Evolutionary conservation across 78 protist genomes (phyloP), one percentile per base, ranked within the genome.

Genomic region (Dictyostelium intermedium): DNA sequence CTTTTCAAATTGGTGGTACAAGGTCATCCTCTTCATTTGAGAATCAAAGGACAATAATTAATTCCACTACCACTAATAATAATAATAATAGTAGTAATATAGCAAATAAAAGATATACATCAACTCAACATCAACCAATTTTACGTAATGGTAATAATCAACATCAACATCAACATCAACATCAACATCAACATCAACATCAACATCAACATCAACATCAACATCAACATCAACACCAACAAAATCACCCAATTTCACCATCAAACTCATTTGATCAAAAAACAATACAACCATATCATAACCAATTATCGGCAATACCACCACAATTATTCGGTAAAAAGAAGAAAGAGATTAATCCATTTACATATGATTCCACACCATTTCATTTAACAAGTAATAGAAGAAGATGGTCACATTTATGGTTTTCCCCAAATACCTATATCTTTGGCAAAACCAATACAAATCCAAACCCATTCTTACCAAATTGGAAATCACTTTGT

Each of bases 401-500:
- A 50, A 50, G 94, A 78, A 69, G 94, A 43, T 89, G 94, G 94
- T 78, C 94, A 27, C 94, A 89, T 89, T 66, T 89, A 25, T 89
- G 94, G 94, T 89, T 81, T 43, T 89, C 94, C 1, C 94, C 94
- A 23, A 89, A 89, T 69, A 89, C 94, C 3, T 89, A 81, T 70
- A 89, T 89, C 39, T 89, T 80, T 80, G 94, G 94, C 25, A 78
- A 78, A 56, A 89, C 94, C 4, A 89, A 92, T 77, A 32, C 91
- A 84, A 91, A 91, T 34, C 86, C 91, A 5, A 86, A 86, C 41
- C 96, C 91, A n/a, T 92, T 92, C 45, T 50, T 86, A 9, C 96
- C 96, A 35, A 86, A 86, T 87, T 94, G 96, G 96, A 94, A 94
- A 77, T 85, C 93, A 25, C 45, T 94, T 3, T 89, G 95, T 73